Evolutionary conservation across 1,284 basidiomycete species (phyloP), one percentile per base, ranked within the genome.

Genomic region (Ceratobasidium sp.): DNA sequence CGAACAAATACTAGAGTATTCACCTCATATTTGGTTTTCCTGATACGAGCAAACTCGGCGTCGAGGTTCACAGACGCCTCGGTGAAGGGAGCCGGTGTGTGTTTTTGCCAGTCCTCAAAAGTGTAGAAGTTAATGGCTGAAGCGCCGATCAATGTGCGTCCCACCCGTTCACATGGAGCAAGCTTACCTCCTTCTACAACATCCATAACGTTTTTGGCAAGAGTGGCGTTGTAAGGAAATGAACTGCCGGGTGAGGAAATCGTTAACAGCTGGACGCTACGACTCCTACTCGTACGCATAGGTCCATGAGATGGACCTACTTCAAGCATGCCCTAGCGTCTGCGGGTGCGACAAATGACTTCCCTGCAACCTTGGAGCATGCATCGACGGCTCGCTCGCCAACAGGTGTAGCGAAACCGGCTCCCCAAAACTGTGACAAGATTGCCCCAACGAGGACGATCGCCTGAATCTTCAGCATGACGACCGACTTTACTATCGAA

Each of bases 211-310:
- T 90, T 90, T 79, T 90, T 86, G 31, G 87, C 85, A 27, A 90
- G 81, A 9, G 87, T 89, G 79, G 89, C 88, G 78, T 89, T 89
- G 84, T 90, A 90, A 0, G 89, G 87, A 80, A 90, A 90, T 8
- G 87, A 85, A 79, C 86, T 88, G 78, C 15, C 19, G 6, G n/a
- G 8, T 29, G 14, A n/a, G 36, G 19, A 66, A 53, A 19, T 4
- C 1, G 5, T 60, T 3, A 60, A n/a, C 9, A n/a, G 19, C 9
- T 22, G n/a, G 7, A 19, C 1, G 33, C 33, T 11, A 7, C 11
- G 36, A 41, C 11, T 11, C 4, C 36, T 11, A 41, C 36, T 44
- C 14, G 15, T 14, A n/a, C n/a, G n/a, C n/a, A n/a, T n/a, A n/a
- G n/a, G n/a, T n/a, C n/a, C n/a, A n/a, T 24, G 36, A 45, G 44